Percentiles rank a stretch among this genome's conserved stretches.
Conservation (phyloP, 176 grass and related monocot species). For the Thalia dealbata region DNA sequence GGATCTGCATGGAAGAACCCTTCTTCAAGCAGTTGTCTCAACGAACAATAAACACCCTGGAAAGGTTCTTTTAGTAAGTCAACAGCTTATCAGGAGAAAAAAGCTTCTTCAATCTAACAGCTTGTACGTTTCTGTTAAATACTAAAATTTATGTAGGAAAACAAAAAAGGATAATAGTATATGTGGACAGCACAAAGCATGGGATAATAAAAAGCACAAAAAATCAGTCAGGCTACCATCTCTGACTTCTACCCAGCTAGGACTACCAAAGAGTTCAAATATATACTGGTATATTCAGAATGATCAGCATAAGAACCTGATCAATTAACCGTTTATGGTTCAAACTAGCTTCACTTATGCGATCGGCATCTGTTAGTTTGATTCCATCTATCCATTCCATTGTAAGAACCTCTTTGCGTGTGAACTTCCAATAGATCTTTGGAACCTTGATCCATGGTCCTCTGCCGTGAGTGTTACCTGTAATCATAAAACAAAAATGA, state of each 20-base stretch:
- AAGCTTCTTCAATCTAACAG: neutral
- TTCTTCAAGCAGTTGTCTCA: slow-evolving; percentile 87
- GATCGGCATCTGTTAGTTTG: slow-evolving; percentile 64
- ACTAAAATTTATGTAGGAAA: too few relatives aligned
- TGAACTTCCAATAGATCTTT: slow-evolving; percentile 89
- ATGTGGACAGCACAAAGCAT: too few relatives aligned
- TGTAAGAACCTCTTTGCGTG: slow-evolving; percentile 64
- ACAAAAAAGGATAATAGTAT: too few relatives aligned
- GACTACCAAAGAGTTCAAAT: neutral
- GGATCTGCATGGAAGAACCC: slow-evolving; percentile 98
- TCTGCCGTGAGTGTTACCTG: slow-evolving; percentile 23
- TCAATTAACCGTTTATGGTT: slow-evolving; percentile 78
- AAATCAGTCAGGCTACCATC: neutral
- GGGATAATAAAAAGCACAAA: too few relatives aligned
- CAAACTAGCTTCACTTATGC: slow-evolving; percentile 59
- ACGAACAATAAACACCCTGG: slow-evolving; percentile 88
- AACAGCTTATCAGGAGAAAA: neutral
- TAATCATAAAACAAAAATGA: slow-evolving; percentile 23
- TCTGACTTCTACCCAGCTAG: neutral
- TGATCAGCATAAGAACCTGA: slow-evolving; percentile 34
- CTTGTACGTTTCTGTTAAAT: too few relatives aligned
- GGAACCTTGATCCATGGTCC: slow-evolving; percentile 51
- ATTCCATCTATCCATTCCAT: slow-evolving; percentile 98
- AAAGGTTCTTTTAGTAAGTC: neutral
- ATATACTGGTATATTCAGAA: neutral